phyloP scores from a whole-genome alignment of 164 flowering plant genomes.

The Sedum album region DNA sequence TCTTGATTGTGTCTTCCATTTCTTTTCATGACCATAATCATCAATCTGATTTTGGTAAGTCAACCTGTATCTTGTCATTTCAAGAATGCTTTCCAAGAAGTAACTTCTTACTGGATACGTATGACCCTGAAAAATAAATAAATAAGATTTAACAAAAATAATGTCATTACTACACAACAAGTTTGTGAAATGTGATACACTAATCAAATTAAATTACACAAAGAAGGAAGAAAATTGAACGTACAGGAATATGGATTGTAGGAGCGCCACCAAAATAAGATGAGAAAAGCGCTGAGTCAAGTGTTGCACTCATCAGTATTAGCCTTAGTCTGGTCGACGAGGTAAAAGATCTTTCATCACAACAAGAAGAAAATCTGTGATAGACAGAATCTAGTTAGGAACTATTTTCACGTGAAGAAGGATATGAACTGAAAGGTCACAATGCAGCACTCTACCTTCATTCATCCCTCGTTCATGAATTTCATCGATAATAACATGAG shows the following conservation, averaged over 20 bases:
- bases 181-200: too few species aligned
- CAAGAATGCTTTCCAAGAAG: slow-evolving; percentile 79
- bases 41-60: slow-evolving; percentile 81
- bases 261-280: slow-evolving; percentile 81
- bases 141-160: background rate
- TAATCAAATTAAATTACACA: too few species aligned
- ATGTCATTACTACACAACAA: background rate
- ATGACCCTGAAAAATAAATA: slow-evolving; percentile 60
- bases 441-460: slow-evolving; percentile 53
- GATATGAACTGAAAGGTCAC: slow-evolving; percentile 2
- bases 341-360: slow-evolving; percentile 81
- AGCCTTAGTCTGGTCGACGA: slow-evolving; percentile 71
- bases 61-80: slow-evolving; percentile 74
- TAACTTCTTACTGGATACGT: slow-evolving; percentile 75
- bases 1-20: slow-evolving; percentile 84
- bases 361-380: slow-evolving; percentile 79
- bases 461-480: slow-evolving; percentile 99
- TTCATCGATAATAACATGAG: slow-evolving; percentile 95
- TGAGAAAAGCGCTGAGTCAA: slow-evolving; percentile 81
- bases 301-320: slow-evolving; percentile 90
- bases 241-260: slow-evolving; percentile 62
- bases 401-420: slow-evolving; percentile 10
- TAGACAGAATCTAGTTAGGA: slow-evolving; percentile 13
- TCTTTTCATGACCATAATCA: slow-evolving; percentile 86
- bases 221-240: slow-evolving; percentile 21